phyloP scores from a whole-genome alignment of 2,329 filamentous ascomycete genomes.

The Xylariomycetidae sp. region DNA sequence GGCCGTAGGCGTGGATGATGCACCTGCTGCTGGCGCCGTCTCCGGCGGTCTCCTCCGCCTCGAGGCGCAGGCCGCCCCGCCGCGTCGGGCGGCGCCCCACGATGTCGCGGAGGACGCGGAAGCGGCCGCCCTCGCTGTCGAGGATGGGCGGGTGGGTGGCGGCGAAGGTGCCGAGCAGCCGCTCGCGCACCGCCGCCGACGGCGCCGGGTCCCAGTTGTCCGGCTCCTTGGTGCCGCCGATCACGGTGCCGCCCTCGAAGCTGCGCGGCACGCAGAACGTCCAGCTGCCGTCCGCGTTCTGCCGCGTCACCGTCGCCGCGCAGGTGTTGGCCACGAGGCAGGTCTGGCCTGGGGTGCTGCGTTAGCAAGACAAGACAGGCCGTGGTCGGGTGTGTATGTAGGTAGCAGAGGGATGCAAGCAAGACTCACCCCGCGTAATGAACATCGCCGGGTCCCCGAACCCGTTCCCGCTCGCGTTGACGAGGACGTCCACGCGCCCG shows the following conservation, averaged over 20 bases:
- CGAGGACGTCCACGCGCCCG: slow-evolving; percentile 26
- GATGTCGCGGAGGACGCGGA: slow-evolving; percentile 33
- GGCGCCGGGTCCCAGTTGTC: slow-evolving; percentile 48
- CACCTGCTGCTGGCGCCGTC: slow-evolving; percentile 18
- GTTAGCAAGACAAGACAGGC: neutral
- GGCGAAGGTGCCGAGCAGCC: slow-evolving; percentile 35
- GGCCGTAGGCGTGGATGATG: slow-evolving; percentile 52
- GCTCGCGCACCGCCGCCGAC: slow-evolving; percentile 37
- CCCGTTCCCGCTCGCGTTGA: slow-evolving; percentile 42
- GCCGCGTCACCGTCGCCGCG: slow-evolving; percentile 44
- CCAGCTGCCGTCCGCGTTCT: slow-evolving; percentile 58
- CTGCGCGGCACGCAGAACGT: slow-evolving; percentile 57
- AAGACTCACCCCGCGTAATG: slow-evolving; percentile 33
- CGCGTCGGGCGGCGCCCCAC: slow-evolving; percentile 41
- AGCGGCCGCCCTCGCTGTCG: slow-evolving; percentile 18
- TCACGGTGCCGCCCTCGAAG: slow-evolving; percentile 56
- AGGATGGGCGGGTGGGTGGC: slow-evolving; percentile 24
- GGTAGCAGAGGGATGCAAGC: too few relatives aligned
- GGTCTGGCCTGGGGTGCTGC: slow-evolving; percentile 34
- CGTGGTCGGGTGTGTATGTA: neutral
- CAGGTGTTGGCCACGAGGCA: slow-evolving; percentile 34
- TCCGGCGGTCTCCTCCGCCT: slow-evolving; percentile 35
- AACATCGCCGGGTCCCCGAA: slow-evolving; percentile 37
- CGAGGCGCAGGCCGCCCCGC: slow-evolving; percentile 44
- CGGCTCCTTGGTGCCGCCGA: slow-evolving; percentile 60